Evolutionary conservation across 2,329 filamentous ascomycete genomes (phyloP), one percentile per base, ranked within the genome.

Genomic region (Alternaria incomplexa): DNA sequence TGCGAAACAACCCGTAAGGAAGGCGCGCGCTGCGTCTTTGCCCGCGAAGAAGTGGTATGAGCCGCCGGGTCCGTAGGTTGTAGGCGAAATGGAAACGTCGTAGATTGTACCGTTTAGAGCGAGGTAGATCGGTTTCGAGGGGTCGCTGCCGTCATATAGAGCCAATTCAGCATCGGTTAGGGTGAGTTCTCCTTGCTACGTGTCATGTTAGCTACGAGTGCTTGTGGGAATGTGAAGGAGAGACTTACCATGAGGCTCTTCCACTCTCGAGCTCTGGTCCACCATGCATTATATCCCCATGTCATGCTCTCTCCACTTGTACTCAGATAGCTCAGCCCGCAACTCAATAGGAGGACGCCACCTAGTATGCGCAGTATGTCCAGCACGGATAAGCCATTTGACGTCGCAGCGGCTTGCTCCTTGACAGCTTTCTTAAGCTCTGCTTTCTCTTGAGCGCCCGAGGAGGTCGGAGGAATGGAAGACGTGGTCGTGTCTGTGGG

Each of bases 1-100:
- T 43, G 88, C 83, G 82, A 99, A 99, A 80, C 96, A 99, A 17
- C 93, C 93, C 3, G 96, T 98, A 20, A 99, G 89, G 80, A 93
- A 99, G 20, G 90, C 93, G 52, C 96, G 90, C 13, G 91, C 89
- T 32, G 95, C 94, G 81, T 99, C 96, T 65, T 86, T 86, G 64
- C 95, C 96, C 0, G 93, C 88, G 80, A 99, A 97, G 82, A 91
- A 90, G 74, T 90, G 86, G 84, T 99, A 99, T 40, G 89, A 89
- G 5, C 94, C 96, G 26, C 93, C 93, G 0, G 94, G 86, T 80
- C 71, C 87, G 85, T 85, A 85, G 59, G 78, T 80, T 2, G 62
- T 40, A 10, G 78, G 79, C 57, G 89, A 89, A 28, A 85, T 81
- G n/a, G 88, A 87, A 44, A 96, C 93, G 80, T 96, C 93, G 85